These are phyloP conservation scores for Apophysomyces trapeziformis DNA, from an alignment of 371 early-diverging fungal genomes.

Conservation along the genomic window DNA sequence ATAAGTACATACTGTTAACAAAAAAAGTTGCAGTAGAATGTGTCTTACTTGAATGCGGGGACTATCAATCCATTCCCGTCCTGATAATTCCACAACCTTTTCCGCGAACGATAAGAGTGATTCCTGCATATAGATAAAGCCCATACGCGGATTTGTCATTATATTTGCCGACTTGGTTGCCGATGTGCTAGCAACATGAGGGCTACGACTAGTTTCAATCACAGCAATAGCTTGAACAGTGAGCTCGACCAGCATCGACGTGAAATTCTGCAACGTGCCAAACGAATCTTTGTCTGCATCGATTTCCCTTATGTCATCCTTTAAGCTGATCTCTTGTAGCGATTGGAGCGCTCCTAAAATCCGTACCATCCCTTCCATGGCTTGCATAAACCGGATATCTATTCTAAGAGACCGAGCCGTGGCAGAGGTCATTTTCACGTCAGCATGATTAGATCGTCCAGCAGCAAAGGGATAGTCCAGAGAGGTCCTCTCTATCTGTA, in stretches of 20 bases:
- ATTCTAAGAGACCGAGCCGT: constrained; percentile 18
- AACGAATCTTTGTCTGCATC: constrained; percentile 7
- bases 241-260: constrained; percentile 40
- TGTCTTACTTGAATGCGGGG: constrained; percentile 35
- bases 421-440: constrained; percentile 17
- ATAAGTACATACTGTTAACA: no score
- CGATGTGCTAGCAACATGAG: not conserved
- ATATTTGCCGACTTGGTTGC: constrained; percentile 35
- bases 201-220: constrained; percentile 36
- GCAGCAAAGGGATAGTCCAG: not conserved
- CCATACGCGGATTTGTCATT: constrained; percentile 39
- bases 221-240: constrained; percentile 40
- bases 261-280: constrained; percentile 33
- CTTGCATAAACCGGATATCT: constrained; percentile 49
- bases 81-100: constrained; percentile 42
- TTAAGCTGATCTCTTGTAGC: constrained; percentile 28
- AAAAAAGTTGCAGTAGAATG: not conserved
- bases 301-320: not conserved
- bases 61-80: constrained; percentile 34
- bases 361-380: constrained; percentile 42
- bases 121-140: constrained; percentile 43
- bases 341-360: constrained; percentile 32
- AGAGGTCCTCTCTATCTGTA: constrained; percentile 11
- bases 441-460: not conserved
- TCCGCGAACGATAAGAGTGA: constrained; percentile 41